Evolutionary conservation across 2,329 filamentous ascomycete species (phyloP).

Genomic region (Stemphylium vesicarium): DNA sequence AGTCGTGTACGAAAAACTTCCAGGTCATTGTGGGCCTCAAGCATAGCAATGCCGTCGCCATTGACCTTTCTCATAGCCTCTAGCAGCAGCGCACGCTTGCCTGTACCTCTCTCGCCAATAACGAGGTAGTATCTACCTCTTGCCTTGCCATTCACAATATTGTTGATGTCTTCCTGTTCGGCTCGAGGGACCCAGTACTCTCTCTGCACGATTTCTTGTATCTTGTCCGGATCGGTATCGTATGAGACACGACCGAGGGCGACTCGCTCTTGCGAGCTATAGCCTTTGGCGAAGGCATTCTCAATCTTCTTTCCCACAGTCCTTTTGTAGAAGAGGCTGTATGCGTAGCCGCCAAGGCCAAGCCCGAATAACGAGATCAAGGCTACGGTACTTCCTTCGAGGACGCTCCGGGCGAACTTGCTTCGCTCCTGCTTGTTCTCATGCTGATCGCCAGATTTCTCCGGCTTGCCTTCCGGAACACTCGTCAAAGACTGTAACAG

Average conservation of each 20-base stretch:
- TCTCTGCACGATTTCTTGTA: constrained; percentile 46
- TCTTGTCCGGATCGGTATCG: constrained; percentile 32
- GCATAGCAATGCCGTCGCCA: constrained; percentile 88
- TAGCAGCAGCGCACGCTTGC: constrained; percentile 92
- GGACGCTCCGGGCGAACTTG: constrained; percentile 40
- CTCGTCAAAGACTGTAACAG: constrained; percentile 14
- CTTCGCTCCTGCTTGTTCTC: constrained; percentile 28
- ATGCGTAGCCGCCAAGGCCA: constrained; percentile 43
- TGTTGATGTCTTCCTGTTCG: constrained; percentile 80
- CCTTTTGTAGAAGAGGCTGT: constrained; percentile 43
- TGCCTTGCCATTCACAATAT: constrained; percentile 75
- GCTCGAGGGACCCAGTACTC: constrained; percentile 81
- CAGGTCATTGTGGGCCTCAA: constrained; percentile 91
- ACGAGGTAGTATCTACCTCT: constrained; percentile 88
- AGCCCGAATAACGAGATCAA: constrained; percentile 44
- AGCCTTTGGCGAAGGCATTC: constrained; percentile 43
- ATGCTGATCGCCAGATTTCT: background rate
- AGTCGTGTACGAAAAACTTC: constrained; percentile 93
- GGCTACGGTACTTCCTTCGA: constrained; percentile 46
- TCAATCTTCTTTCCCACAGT: constrained; percentile 42
- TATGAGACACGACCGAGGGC: constrained; percentile 39
- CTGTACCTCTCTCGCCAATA: constrained; percentile 92
- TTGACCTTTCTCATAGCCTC: constrained; percentile 92
- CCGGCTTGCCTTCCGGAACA: background rate
- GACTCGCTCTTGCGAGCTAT: constrained; percentile 44